Conservation (phyloP, 1,284 basidiomycete genomes). For the Meira nashicola region DNA sequence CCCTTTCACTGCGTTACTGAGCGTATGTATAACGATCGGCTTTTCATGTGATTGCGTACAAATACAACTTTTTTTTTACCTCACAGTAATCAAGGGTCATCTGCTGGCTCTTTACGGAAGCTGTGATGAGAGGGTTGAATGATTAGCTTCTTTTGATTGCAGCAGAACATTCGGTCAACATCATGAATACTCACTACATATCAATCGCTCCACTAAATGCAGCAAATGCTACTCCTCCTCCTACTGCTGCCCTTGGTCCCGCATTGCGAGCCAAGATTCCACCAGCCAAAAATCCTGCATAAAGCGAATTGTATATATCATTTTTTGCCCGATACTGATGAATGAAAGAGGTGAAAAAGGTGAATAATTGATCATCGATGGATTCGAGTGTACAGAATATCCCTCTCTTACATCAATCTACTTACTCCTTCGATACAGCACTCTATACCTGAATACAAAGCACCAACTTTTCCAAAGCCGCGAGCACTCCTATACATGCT, state of each 20-base stretch:
- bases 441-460: constrained; percentile 85
- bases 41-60: constrained; percentile 35
- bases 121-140: too few species aligned
- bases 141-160: too few species aligned
- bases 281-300: constrained; percentile 42
- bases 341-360: not conserved
- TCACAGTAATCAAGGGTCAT: too few species aligned
- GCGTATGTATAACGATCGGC: too few species aligned
- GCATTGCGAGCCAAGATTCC: constrained; percentile 45
- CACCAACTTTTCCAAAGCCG: constrained; percentile 91
- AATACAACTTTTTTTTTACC: too few species aligned
- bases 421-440: constrained; percentile 91
- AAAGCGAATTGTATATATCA: constrained; percentile 46
- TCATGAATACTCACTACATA: constrained; percentile 22
- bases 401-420: constrained; percentile 29
- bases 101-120: too few species aligned
- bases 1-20: constrained; percentile 78
- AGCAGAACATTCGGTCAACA: too few species aligned
- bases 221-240: constrained; percentile 47
- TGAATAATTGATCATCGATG: not conserved
- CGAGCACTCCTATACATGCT: constrained; percentile 86
- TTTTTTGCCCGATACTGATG: constrained; percentile 48
- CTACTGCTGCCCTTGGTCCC: constrained; percentile 45
- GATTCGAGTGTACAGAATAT: not conserved
- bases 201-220: constrained; percentile 51